These are phyloP conservation scores for Phytophthora cactorum DNA, from an alignment of 352 stramenopile species.

Conservation along the genomic window DNA sequence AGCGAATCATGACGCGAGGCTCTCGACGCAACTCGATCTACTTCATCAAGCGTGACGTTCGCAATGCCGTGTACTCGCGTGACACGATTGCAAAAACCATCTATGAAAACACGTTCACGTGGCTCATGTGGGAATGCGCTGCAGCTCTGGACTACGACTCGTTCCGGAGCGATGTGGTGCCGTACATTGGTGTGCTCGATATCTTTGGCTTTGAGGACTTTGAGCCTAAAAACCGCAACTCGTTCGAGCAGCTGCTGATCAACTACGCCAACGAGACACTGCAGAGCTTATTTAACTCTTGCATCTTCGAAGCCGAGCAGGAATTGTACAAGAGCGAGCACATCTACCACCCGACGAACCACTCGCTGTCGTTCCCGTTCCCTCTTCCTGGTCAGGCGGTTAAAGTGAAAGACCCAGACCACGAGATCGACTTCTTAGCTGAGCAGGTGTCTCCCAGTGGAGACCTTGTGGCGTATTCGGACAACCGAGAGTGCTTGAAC, in stretches of 20 bases:
- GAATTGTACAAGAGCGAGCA: slow-evolving; percentile 84
- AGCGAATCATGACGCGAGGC: slow-evolving; percentile 81
- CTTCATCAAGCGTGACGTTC: slow-evolving; percentile 74
- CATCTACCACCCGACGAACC: slow-evolving; percentile 85
- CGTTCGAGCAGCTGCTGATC: slow-evolving; percentile 92
- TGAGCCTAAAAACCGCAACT: slow-evolving; percentile 89
- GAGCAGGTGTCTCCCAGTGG: slow-evolving; percentile 47
- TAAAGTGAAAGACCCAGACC: slow-evolving; percentile 40
- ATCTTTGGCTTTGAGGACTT: slow-evolving; percentile 95
- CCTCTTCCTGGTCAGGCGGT: slow-evolving; percentile 47
- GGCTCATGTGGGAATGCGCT: slow-evolving; percentile 88
- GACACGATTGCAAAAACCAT: slow-evolving; percentile 92
- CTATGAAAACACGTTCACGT: slow-evolving; percentile 90
- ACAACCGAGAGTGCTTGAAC: slow-evolving; percentile 88
- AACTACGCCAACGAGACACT: slow-evolving; percentile 94
- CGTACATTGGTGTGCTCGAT: slow-evolving; percentile 92
- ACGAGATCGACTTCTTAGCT: slow-evolving; percentile 45
- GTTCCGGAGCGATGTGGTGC: slow-evolving; percentile 77
- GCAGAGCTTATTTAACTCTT: slow-evolving; percentile 90
- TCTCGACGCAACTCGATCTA: slow-evolving; percentile 81
- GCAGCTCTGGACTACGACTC: slow-evolving; percentile 83
- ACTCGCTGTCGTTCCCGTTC: slow-evolving; percentile 82
- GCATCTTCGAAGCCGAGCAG: slow-evolving; percentile 88
- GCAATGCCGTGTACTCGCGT: slow-evolving; percentile 78
- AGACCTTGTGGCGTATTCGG: slow-evolving; percentile 73